Evolutionary conservation across 23 red algal species (phyloP).

Genomic region (Gracilariopsis chorda): DNA sequence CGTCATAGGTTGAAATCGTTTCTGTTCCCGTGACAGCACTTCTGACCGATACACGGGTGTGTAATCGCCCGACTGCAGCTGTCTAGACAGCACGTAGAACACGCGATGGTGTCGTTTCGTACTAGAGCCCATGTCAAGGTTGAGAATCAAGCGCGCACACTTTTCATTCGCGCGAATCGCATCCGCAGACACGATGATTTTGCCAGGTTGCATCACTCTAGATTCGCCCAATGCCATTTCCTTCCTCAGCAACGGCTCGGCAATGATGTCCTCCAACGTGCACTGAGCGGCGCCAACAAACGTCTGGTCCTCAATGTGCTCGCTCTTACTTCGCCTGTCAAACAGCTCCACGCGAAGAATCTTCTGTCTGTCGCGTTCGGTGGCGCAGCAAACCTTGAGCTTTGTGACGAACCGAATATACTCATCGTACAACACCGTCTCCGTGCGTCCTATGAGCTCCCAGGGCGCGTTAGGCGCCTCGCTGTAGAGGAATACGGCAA

Average conservation of each 20-base stretch:
- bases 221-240: neutral
- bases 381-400: constrained; percentile 67
- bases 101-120: constrained; percentile 16
- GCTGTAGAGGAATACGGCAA: constrained; percentile 47
- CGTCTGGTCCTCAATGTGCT: constrained; percentile 26
- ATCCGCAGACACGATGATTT: constrained; percentile 21
- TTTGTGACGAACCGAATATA: constrained; percentile 56
- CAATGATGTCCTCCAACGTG: constrained; percentile 53
- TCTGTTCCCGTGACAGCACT: neutral
- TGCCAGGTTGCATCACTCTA: neutral
- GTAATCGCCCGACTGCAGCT: constrained; percentile 35
- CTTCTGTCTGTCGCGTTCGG: constrained; percentile 22
- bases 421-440: constrained; percentile 58
- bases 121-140: constrained; percentile 35
- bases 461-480: constrained; percentile 18
- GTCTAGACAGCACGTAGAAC: constrained; percentile 61
- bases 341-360: constrained; percentile 41
- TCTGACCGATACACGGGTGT: constrained; percentile 64
- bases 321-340: constrained; percentile 18
- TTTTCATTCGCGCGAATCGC: constrained; percentile 16
- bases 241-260: constrained; percentile 38
- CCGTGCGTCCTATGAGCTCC: constrained; percentile 61
- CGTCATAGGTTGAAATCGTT: constrained; percentile 1
- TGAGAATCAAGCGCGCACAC: neutral
- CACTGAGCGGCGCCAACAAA: constrained; percentile 47